Evolutionary conservation across 768 basidiomycete species (phyloP).

Genomic region (Botryobasidium botryosum): DNA sequence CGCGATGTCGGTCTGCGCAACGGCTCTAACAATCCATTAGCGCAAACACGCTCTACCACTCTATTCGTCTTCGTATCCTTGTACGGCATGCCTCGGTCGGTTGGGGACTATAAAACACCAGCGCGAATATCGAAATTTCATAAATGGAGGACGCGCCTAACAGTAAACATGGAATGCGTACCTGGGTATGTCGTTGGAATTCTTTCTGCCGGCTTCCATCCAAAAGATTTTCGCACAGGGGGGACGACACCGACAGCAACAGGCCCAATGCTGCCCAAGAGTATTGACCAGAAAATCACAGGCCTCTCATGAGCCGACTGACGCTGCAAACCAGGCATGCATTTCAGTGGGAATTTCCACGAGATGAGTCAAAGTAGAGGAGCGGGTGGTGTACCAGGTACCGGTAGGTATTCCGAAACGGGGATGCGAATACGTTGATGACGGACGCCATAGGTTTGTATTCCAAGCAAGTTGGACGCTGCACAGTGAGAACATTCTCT

Average conservation of each 20-base stretch:
- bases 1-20: too few relatives aligned
- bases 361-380: too few relatives aligned
- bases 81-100: constrained; percentile 6
- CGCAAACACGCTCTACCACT: too few relatives aligned
- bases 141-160: not conserved
- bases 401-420: too few relatives aligned
- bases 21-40: too few relatives aligned
- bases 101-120: constrained; percentile 7
- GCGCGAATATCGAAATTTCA: not conserved
- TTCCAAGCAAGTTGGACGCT: too few relatives aligned
- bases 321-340: too few relatives aligned
- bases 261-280: constrained; percentile 20
- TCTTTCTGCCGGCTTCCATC: constrained; percentile 8
- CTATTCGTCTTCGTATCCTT: constrained; percentile 11
- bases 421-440: too few relatives aligned
- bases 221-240: constrained; percentile 17
- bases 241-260: constrained; percentile 22
- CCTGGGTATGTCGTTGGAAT: constrained; percentile 10
- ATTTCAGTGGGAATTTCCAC: too few relatives aligned
- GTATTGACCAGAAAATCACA: constrained; percentile 23
- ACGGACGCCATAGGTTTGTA: too few relatives aligned
- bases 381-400: too few relatives aligned
- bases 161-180: constrained; percentile 1
- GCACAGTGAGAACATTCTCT: too few relatives aligned
- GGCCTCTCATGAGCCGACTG: constrained; percentile 23